Conservation (phyloP, 1,284 basidiomycete species). For the Trichosporon sp. region DNA sequence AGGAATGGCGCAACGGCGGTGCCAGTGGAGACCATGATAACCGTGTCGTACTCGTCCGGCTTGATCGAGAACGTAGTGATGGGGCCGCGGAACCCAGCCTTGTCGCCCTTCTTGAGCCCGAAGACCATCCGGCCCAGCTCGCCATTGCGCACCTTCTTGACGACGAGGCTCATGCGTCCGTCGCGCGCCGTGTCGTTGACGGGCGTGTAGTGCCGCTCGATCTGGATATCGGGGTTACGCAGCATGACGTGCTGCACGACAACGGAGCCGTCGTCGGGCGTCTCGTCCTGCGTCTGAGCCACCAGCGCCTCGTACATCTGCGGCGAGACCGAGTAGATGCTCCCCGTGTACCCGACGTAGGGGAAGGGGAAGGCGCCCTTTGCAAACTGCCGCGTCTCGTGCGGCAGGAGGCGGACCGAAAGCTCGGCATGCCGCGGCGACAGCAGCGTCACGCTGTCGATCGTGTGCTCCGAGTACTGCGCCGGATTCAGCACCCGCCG, state of each 20-base stretch:
- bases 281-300: slow-evolving; percentile 28
- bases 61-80: slow-evolving; percentile 48
- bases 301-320: slow-evolving; percentile 9
- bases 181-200: slow-evolving; percentile 48
- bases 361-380: slow-evolving; percentile 15
- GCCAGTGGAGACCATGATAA: slow-evolving; percentile 56
- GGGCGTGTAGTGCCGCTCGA: slow-evolving; percentile 55
- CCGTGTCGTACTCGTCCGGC: slow-evolving; percentile 43
- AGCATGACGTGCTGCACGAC: slow-evolving; percentile 54
- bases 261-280: slow-evolving; percentile 32
- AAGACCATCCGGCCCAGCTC: slow-evolving; percentile 54
- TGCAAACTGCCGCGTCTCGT: slow-evolving; percentile 22
- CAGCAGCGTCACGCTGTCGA: slow-evolving; percentile 32
- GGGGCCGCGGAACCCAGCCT: slow-evolving; percentile 52
- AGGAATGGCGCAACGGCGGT: slow-evolving; percentile 56
- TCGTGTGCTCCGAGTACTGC: slow-evolving; percentile 45
- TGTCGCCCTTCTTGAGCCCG: slow-evolving; percentile 40
- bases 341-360: slow-evolving; percentile 1
- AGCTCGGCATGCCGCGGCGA: slow-evolving; percentile 44
- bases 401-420: slow-evolving; percentile 20
- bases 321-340: slow-evolving; percentile 14
- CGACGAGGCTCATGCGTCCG: slow-evolving; percentile 46
- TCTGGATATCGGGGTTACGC: slow-evolving; percentile 52
- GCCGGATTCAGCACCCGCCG: slow-evolving; percentile 34
- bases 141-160: slow-evolving; percentile 54